phyloP scores from a whole-genome alignment of 208 protist genomes.

The Leishmania arabica region DNA sequence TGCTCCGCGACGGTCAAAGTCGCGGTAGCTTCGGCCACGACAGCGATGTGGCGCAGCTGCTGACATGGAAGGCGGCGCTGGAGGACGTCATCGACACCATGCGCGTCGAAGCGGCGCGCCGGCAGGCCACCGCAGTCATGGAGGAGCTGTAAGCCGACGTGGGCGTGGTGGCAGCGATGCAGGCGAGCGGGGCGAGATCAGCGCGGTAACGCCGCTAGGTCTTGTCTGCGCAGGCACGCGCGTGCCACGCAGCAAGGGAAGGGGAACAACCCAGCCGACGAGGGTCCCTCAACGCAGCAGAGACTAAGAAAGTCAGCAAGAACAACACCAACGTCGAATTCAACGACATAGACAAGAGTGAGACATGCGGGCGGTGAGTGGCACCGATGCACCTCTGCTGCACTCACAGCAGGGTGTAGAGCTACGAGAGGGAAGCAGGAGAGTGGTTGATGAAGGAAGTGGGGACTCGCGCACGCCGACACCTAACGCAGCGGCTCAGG shows the following conservation, averaged over 20 bases:
- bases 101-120: constrained; percentile 46
- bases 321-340: background rate
- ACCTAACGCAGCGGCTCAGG: background rate
- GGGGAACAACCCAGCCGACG: background rate
- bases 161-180: background rate
- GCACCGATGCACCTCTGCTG: background rate
- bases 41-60: constrained; percentile 54
- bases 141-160: constrained; percentile 28
- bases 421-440: background rate
- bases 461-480: background rate
- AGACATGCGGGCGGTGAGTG: background rate
- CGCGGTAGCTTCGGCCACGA: constrained; percentile 47
- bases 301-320: background rate
- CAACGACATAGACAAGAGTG: background rate
- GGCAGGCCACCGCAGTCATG: constrained; percentile 50
- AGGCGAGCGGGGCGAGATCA: background rate
- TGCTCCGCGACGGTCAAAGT: constrained; percentile 36
- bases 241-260: background rate
- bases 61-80: constrained; percentile 42
- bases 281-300: background rate
- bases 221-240: background rate
- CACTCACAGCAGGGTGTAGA: background rate
- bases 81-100: constrained; percentile 56
- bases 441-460: background rate
- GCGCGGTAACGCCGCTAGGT: too few species aligned